A percentile compares a stretch with the other conserved stretches of the same genome.
Conservation (phyloP, 345 rosid genomes). For the Lumnitzera littorea region DNA sequence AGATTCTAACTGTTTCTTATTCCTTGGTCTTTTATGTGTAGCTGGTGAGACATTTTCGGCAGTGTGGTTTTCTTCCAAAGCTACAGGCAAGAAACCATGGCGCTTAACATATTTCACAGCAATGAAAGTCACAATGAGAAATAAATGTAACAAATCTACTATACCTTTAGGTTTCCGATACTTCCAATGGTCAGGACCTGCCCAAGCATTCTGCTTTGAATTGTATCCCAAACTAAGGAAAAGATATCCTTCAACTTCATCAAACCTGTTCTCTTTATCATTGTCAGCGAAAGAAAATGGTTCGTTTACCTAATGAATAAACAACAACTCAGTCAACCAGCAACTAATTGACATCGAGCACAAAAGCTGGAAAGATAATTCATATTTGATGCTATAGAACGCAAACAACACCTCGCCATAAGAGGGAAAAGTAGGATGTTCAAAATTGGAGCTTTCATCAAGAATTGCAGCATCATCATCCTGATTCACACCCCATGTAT, state of each 20-base stretch:
- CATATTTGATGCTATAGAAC: neutral
- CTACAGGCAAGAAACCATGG: slow-evolving; percentile 21
- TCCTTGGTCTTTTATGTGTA: slow-evolving; percentile 50
- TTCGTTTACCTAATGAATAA: slow-evolving; percentile 45
- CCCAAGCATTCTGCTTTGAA: slow-evolving; percentile 87
- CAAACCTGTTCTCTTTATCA: slow-evolving; percentile 45
- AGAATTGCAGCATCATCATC: slow-evolving; percentile 46
- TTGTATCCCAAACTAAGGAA: slow-evolving; percentile 59
- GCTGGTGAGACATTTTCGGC: slow-evolving; percentile 37
- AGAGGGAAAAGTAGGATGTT: slow-evolving; percentile 39
- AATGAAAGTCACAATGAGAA: neutral
- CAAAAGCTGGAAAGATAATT: neutral
- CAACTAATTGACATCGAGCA: neutral
- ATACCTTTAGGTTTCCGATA: slow-evolving; percentile 70
- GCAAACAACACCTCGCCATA: slow-evolving; percentile 45
- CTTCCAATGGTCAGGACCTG: slow-evolving; percentile 99
- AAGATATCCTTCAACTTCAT: slow-evolving; percentile 58
- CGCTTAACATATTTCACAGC: slow-evolving; percentile 4
- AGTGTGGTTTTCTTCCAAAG: slow-evolving; percentile 35
- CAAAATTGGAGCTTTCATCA: slow-evolving; percentile 40
- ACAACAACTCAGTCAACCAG: neutral
- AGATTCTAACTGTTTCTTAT: slow-evolving; percentile 55
- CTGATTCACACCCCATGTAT: slow-evolving; percentile 36
- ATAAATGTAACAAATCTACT: slow-evolving; percentile 6
- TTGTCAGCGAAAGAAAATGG: slow-evolving; percentile 28